A percentile compares a stretch with the other conserved stretches of the same genome.
Conservation (phyloP, 2,329 filamentous ascomycete species). For the Xylariaceae sp. region DNA sequence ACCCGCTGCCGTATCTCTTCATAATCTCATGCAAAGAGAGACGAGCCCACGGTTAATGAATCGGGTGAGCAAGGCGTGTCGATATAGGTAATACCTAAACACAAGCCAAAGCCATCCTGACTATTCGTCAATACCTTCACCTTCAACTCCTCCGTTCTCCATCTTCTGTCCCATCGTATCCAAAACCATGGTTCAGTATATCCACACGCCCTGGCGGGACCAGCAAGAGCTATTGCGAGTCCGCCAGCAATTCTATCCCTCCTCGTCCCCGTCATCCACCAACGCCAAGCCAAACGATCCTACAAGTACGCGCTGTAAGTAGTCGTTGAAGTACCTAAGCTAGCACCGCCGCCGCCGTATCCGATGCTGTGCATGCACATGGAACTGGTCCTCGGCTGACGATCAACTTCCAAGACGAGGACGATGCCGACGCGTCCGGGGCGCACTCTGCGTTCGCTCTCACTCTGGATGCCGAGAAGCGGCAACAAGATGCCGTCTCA, state of each 20-base stretch:
- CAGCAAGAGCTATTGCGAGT: conserved; percentile 62
- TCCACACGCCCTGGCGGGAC: conserved; percentile 70
- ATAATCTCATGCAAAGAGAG: no score
- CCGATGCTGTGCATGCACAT: conserved; percentile 12
- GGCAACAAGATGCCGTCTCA: conserved; percentile 49
- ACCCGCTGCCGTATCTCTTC: no score
- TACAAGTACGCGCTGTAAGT: conserved; percentile 5
- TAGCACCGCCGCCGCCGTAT: not conserved
- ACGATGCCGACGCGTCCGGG: conserved; percentile 6
- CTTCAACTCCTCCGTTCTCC: not conserved
- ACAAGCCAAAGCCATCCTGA: not conserved
- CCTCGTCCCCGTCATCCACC: conserved; percentile 13
- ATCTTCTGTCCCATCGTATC: not conserved
- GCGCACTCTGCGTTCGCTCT: conserved; percentile 2
- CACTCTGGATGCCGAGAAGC: conserved; percentile 16
- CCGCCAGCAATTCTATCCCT: conserved; percentile 60
- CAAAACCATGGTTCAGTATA: conserved; percentile 60
- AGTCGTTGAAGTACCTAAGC: not conserved
- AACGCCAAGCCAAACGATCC: conserved; percentile 13
- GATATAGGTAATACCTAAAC: no score
- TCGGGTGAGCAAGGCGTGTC: no score
- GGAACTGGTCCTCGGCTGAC: conserved; percentile 9
- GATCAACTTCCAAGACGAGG: conserved; percentile 11
- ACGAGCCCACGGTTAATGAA: no score
- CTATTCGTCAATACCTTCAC: not conserved